These are phyloP conservation scores for Vanilla planifolia DNA, from an alignment of 106 monocot species.

Conservation along the genomic window DNA sequence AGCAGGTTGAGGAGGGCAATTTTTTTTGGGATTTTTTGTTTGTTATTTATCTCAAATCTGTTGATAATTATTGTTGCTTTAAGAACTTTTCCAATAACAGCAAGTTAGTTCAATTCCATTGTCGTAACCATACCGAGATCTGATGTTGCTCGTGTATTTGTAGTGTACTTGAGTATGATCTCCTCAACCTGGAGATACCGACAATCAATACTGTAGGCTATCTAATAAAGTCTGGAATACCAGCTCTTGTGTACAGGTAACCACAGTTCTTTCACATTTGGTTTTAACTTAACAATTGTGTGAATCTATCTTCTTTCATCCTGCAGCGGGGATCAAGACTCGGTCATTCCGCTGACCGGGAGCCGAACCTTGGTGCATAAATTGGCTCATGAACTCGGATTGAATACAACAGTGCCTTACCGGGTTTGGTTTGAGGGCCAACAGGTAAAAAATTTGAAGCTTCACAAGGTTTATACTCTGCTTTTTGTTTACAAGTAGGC, in stretches of 20 bases:
- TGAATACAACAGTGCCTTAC: slow-evolving; percentile 84
- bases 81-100: no score
- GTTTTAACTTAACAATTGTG: neutral
- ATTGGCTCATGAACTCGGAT: slow-evolving; percentile 61
- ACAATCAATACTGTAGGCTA: slow-evolving; percentile 77
- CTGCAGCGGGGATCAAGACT: slow-evolving; percentile 95
- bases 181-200: slow-evolving; percentile 90
- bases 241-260: slow-evolving; percentile 92
- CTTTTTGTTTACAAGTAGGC: neutral
- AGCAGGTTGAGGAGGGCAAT: slow-evolving; percentile 47
- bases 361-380: slow-evolving; percentile 74
- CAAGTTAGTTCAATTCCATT: no score
- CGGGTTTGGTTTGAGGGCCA: slow-evolving; percentile 94
- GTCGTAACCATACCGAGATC: no score
- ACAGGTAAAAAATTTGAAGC: slow-evolving; percentile 38
- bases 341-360: slow-evolving; percentile 89
- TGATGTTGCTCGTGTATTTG: no score
- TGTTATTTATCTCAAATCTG: no score
- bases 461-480: neutral
- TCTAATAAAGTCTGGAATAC: slow-evolving; percentile 67
- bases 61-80: no score
- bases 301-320: neutral
- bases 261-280: neutral
- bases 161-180: slow-evolving; percentile 77
- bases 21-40: neutral